phyloP scores from a whole-genome alignment of 1,284 basidiomycete species.

The Inonotus obliquus region DNA sequence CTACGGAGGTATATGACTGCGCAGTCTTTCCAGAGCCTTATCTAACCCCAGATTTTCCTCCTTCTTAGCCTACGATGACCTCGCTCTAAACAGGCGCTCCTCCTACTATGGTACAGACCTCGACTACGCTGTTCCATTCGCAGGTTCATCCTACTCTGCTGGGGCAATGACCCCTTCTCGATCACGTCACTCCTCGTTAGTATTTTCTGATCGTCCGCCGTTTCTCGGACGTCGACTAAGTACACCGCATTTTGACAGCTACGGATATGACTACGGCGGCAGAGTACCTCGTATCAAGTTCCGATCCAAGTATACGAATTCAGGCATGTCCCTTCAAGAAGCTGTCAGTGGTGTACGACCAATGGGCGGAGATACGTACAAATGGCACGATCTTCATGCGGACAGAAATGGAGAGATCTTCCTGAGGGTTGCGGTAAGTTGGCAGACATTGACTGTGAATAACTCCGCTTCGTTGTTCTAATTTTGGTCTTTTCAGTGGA shows the following conservation, averaged over 20 bases:
- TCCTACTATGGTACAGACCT: constrained; percentile 28
- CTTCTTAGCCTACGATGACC: constrained; percentile 44
- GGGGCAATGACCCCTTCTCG: constrained; percentile 26
- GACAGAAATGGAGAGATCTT: constrained; percentile 55
- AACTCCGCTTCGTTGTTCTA: not conserved
- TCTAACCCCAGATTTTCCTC: not conserved
- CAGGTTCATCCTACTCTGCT: constrained; percentile 4
- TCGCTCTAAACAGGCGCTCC: constrained; percentile 30
- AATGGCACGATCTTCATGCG: constrained; percentile 57
- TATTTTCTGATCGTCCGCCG: constrained; percentile 38
- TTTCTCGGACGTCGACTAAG: constrained; percentile 34
- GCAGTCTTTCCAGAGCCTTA: not conserved
- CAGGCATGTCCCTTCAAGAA: constrained; percentile 64
- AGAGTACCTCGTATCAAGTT: constrained; percentile 55
- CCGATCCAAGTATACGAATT: constrained; percentile 60
- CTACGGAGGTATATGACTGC: constrained; percentile 8
- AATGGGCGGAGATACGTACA: constrained; percentile 54
- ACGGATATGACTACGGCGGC: constrained; percentile 42
- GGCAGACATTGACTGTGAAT: constrained; percentile 20
- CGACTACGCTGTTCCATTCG: constrained; percentile 8
- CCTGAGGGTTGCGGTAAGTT: constrained; percentile 53
- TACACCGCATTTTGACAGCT: constrained; percentile 32
- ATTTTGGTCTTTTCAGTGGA: constrained; percentile 44
- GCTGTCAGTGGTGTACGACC: constrained; percentile 62
- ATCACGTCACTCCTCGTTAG: constrained; percentile 51